Evolutionary conservation across 2,329 filamentous ascomycete species (phyloP).

Genomic region (Neodidymelliopsis sp.): DNA sequence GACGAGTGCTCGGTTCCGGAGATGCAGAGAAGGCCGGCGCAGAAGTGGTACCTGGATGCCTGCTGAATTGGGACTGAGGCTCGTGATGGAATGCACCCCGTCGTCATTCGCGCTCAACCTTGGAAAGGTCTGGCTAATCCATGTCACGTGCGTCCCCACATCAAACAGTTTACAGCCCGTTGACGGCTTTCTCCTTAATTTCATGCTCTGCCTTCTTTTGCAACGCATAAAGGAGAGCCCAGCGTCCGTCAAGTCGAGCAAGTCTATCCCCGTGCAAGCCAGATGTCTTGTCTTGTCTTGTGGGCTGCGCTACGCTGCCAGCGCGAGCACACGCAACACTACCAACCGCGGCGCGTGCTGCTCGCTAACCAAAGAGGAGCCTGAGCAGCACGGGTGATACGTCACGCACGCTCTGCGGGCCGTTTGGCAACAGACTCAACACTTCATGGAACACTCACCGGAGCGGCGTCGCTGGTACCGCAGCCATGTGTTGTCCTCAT

Average conservation of each 20-base stretch:
- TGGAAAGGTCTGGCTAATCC: conserved; percentile 18
- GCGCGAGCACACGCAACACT: not conserved
- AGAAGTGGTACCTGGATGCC: conserved; percentile 14
- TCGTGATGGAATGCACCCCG: conserved; percentile 31
- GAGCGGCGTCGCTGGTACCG: conserved; percentile 4
- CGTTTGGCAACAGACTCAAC: conserved; percentile 2
- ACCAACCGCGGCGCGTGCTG: conserved; percentile 13
- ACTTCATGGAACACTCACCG: not conserved
- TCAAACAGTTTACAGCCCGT: conserved; percentile 1
- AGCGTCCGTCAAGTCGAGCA: not conserved
- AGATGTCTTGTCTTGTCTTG: conserved; percentile 1
- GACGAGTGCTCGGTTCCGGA: conserved; percentile 14
- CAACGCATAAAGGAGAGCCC: conserved; percentile 34
- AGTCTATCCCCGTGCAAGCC: not conserved
- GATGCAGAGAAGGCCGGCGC: conserved; percentile 9
- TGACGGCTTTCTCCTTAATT: conserved; percentile 33
- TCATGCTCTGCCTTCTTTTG: conserved; percentile 19
- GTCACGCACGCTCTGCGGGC: conserved; percentile 12
- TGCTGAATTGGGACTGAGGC: conserved; percentile 27
- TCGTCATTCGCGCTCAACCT: conserved; percentile 40
- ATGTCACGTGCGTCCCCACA: conserved; percentile 16
- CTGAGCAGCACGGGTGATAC: conserved; percentile 9
- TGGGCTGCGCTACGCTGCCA: not conserved
- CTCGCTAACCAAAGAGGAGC: conserved; percentile 9
- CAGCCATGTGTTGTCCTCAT: conserved; percentile 4